phyloP scores from a whole-genome alignment of 176 grass and related monocot genomes.

The Carex parvula region DNA sequence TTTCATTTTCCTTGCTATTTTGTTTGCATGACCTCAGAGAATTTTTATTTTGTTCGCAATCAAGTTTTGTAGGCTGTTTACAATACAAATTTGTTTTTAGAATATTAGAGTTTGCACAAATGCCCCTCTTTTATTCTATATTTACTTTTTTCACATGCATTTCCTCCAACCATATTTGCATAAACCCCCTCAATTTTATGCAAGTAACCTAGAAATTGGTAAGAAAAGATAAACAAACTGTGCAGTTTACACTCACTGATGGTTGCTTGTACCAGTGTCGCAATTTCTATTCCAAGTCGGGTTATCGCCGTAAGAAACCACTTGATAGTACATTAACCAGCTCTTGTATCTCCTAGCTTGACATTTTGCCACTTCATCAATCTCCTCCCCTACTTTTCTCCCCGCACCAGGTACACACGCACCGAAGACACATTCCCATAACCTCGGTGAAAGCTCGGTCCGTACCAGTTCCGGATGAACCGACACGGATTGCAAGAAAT shows the following conservation, averaged over 20 bases:
- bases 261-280: not conserved
- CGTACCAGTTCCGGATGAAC: constrained; percentile 40
- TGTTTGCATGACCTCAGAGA: not conserved
- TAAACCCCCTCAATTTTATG: too few species aligned
- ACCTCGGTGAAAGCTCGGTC: constrained; percentile 50
- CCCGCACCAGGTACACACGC: not conserved
- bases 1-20: not conserved
- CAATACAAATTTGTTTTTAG: not conserved
- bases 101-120: too few species aligned
- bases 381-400: constrained; percentile 26
- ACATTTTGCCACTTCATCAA: constrained; percentile 44
- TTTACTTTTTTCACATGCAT: too few species aligned
- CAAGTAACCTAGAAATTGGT: not conserved
- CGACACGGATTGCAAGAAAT: constrained; percentile 70
- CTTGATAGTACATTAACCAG: constrained; percentile 97
- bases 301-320: constrained; percentile 52
- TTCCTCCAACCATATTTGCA: too few species aligned
- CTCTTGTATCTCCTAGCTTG: constrained; percentile 71
- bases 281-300: constrained; percentile 28
- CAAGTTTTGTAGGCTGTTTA: not conserved
- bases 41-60: not conserved
- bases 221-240: not conserved
- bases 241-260: constrained; percentile 37
- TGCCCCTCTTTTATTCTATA: not conserved
- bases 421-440: constrained; percentile 70